phyloP scores from a whole-genome alignment of 352 stramenopile genomes.

The Phytophthora tubulina region DNA sequence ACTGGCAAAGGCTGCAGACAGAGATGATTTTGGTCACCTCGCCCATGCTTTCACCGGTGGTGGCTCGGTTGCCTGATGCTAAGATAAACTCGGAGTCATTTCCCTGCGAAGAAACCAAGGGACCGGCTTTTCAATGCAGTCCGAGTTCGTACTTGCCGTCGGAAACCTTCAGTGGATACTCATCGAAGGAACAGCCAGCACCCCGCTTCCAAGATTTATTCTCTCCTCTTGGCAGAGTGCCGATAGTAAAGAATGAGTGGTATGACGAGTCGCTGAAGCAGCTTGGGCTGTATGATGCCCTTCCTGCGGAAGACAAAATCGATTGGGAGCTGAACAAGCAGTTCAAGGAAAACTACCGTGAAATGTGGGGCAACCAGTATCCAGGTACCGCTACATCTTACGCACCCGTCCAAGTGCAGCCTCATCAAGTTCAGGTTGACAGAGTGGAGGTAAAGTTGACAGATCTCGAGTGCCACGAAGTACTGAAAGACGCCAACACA shows the following conservation, averaged over 20 bases:
- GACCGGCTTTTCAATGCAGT: background rate
- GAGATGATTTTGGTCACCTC: background rate
- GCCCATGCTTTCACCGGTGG: constrained; percentile 1
- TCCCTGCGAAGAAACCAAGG: background rate
- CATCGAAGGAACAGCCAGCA: constrained; percentile 9
- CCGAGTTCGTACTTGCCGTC: constrained; percentile 2
- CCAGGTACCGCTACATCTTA: background rate
- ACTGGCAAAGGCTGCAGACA: constrained; percentile 22
- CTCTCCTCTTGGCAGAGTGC: constrained; percentile 25
- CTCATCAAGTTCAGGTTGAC: constrained; percentile 12
- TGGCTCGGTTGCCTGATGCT: constrained; percentile 5
- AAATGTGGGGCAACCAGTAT: constrained; percentile 31
- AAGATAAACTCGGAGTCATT: background rate
- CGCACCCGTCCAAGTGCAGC: background rate
- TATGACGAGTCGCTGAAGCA: constrained; percentile 62
- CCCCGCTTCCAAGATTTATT: constrained; percentile 46
- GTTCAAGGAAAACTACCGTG: constrained; percentile 34
- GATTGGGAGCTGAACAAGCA: constrained; percentile 57
- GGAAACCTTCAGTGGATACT: background rate
- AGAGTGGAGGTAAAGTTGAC: constrained; percentile 6
- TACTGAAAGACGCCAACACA: constrained; percentile 10
- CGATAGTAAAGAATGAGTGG: constrained; percentile 44
- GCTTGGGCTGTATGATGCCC: constrained; percentile 47
- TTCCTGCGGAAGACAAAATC: constrained; percentile 50
- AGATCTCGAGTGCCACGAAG: constrained; percentile 26